A percentile compares a stretch with the other conserved stretches of the same genome.
These are phyloP conservation scores for Globisporangium takayamanum DNA, from an alignment of 352 stramenopile genomes.

Conservation along the genomic window DNA sequence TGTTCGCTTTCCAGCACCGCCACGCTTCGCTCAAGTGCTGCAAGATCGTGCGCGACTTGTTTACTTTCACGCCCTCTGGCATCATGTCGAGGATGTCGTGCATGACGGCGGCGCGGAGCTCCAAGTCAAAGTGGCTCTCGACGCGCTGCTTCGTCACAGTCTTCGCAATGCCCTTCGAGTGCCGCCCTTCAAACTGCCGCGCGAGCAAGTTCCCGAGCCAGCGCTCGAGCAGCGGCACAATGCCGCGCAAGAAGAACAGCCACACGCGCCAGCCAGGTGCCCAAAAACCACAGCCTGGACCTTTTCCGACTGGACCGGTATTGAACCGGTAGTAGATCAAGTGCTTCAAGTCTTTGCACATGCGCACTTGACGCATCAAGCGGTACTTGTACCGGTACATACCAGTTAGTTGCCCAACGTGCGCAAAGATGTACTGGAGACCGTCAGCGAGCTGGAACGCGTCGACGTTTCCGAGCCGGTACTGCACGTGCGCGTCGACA, in stretches of 20 bases:
- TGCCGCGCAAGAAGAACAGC: slow-evolving; percentile 99
- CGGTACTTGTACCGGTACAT: slow-evolving; percentile 99
- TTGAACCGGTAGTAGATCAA: slow-evolving; percentile 99
- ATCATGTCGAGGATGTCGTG: slow-evolving; percentile 99
- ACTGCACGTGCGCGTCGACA: slow-evolving; percentile 99
- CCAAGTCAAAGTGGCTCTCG: slow-evolving; percentile 99
- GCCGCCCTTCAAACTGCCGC: slow-evolving; percentile 98
- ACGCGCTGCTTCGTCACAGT: slow-evolving; percentile 99
- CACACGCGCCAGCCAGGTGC: slow-evolving; percentile 98
- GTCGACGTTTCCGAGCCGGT: slow-evolving; percentile 98
- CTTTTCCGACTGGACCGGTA: slow-evolving; percentile 98
- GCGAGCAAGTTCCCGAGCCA: slow-evolving; percentile 99
- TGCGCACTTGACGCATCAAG: slow-evolving; percentile 95
- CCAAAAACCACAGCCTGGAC: slow-evolving; percentile 99
- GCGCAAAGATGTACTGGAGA: slow-evolving; percentile 99
- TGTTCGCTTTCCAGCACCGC: slow-evolving; percentile 99
- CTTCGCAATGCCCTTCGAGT: slow-evolving; percentile 98
- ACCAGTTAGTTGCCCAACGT: slow-evolving; percentile 98
- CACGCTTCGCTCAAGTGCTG: slow-evolving; percentile 99
- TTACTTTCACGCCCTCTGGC: slow-evolving; percentile 99
- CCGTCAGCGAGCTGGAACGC: slow-evolving; percentile 99
- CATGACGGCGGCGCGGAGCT: slow-evolving; percentile 98
- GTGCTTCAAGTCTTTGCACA: slow-evolving; percentile 99
- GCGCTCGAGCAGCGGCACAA: slow-evolving; percentile 96
- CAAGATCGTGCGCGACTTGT: slow-evolving; percentile 98